These are phyloP conservation scores for Mycena chlorophos DNA, from an alignment of 768 basidiomycete genomes.

Conservation along the genomic window DNA sequence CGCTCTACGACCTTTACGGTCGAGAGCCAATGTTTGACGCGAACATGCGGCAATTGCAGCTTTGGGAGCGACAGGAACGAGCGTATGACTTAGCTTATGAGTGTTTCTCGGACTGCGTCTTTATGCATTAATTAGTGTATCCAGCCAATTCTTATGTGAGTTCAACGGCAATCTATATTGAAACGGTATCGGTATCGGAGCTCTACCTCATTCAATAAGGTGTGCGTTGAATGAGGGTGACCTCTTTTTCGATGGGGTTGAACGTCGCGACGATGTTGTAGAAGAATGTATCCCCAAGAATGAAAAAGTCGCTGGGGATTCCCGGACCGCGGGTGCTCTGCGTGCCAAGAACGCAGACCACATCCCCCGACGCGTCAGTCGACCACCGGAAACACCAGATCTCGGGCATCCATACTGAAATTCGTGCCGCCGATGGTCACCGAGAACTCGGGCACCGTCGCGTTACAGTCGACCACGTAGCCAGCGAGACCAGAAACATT, in stretches of 20 bases:
- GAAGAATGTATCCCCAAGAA: conserved; percentile 10
- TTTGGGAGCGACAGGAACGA: too few species aligned
- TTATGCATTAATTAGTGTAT: too few species aligned
- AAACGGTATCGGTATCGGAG: too few species aligned
- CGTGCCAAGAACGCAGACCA: conserved; percentile 20
- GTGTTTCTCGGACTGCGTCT: too few species aligned
- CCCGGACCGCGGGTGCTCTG: conserved; percentile 18
- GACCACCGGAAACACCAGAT: conserved; percentile 18
- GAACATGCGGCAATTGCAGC: too few species aligned
- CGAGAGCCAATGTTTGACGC: too few species aligned
- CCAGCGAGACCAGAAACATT: conserved; percentile 9
- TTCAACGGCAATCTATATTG: too few species aligned
- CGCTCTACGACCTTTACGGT: too few species aligned
- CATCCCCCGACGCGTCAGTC: conserved; percentile 14
- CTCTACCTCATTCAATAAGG: not conserved
- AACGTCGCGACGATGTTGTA: conserved; percentile 1
- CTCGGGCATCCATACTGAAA: conserved; percentile 23
- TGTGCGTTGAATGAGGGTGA: not conserved
- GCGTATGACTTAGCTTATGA: too few species aligned
- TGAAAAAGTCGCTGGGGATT: conserved; percentile 19
- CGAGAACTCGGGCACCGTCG: conserved; percentile 23
- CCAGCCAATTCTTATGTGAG: too few species aligned
- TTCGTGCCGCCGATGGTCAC: conserved; percentile 21
- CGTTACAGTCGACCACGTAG: conserved; percentile 22
- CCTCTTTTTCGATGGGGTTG: not conserved